Base-by-base conservation (phyloP, 1,284 basidiomycete genomes). In the Veloporphyrellus conicus region DNA sequence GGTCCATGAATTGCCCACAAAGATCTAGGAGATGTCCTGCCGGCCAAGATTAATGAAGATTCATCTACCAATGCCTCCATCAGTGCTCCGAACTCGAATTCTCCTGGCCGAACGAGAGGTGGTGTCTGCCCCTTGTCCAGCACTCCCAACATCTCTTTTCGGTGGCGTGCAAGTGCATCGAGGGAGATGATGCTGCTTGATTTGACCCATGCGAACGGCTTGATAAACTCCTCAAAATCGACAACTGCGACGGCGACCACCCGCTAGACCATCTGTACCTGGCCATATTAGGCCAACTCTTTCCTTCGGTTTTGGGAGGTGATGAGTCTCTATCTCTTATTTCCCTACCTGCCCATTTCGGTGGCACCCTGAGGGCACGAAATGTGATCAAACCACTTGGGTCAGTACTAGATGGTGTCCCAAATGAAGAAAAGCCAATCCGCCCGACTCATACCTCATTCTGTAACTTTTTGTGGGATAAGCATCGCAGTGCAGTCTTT, bases 381-480 rank as follows among this genome's bases (percentile, higher is more conserved):
- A 25, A 11, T 10, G 32, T 52, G 3, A 43, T 52, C 7, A 19
- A 40, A 6, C 43, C 50, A 1, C 14, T 52, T 25, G 50, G 43
- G 9, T 45, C 50, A 2, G 10, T 52, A 20, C 18, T 45, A 1
- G 32, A 45, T n/a, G 48, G 50, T 0, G 36, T 27, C 1, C 8
- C 27, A 1, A 23, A 45, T 18, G 35, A 50, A 33, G 10, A 35
- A 5, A 27, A 42, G 23, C 23, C 8, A 4, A 25, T 25, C 8
- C 23, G 23, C 10, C 41, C 44, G 4, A 16, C 34, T 27, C 45
- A 46, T 10, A 27, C 23, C 7, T 46, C 45, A 1, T 33, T 45
- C 12, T 31, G 31, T 16, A 47, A 50, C n/a, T 50, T 50, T 20
- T 43, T 50, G 5, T 32, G 43, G 1, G 43, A 51, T 14, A 18